Base-by-base conservation (phyloP, 495 filamentous ascomycete genomes). In the Bryoglossum gracile region DNA sequence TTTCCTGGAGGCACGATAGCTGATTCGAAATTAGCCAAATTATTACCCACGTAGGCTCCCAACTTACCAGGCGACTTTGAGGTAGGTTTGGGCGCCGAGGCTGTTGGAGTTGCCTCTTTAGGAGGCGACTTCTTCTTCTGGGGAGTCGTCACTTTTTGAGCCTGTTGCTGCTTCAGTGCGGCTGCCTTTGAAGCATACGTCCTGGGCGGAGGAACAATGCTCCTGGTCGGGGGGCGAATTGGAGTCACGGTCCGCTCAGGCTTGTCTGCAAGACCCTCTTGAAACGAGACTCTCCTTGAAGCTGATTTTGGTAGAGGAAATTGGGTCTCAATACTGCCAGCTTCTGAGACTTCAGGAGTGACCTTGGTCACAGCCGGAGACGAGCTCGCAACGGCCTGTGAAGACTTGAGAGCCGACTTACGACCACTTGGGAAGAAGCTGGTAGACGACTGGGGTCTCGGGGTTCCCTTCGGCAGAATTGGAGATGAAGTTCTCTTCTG, bases 371-470 rank as follows among this genome's bases (percentile, higher is more conserved):
- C 3, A n/a, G 17, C 33, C 11, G 53, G 40, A 13, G 57, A 51
- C 11, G 57, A 59, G 32, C 44, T 50, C 21, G 6, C 17, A 1
- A 42, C 14, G 0, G 46, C 50, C 36, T 57, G 49, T 16, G 51
- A 48, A 22, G 53, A 26, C 17, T 53, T 53, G 10, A 59, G 36
- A 23, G 53, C 40, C 3, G 52, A 56, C 39, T 53, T 53, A 24
- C 46, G 42, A 9, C 46, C 42, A 30, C 19, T 35, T 8, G 57
- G 52, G 13, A 59, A 53, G 19, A 53, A 56, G 14, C 53, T 41
- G 19, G 57, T 59, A 1, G 46, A 43, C 3, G 57, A 56, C 21
- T 47, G 41, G 1, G 45, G 21, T 14, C 52, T 46, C 11, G 48
- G 43, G 11, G 46, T 36, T 38, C 16, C 39, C 10, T 36, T 51